Evolutionary conservation across 148 eudicot species (phyloP).

Genomic region (Cornus kousa): DNA sequence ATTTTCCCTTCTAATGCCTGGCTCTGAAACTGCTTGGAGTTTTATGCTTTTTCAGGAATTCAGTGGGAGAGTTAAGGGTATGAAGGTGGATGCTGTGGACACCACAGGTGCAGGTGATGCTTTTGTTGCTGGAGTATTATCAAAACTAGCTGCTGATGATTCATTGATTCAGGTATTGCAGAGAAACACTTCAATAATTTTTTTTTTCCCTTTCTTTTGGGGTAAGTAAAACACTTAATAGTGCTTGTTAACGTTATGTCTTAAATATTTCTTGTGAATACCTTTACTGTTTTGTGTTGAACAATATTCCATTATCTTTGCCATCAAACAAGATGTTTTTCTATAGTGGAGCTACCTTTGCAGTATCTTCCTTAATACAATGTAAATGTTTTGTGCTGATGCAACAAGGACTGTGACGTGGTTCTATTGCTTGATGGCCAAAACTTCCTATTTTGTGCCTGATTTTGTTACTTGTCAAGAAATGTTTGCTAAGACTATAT

Average conservation of each 20-base stretch:
- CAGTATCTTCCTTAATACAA: background rate
- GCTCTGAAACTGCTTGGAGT: slow-evolving; percentile 12
- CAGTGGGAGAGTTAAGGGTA: slow-evolving; percentile 71
- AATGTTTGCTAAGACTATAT: too few relatives aligned
- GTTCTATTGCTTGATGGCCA: background rate
- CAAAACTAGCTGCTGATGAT: slow-evolving; percentile 71
- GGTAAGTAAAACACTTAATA: too few relatives aligned
- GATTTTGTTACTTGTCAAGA: background rate
- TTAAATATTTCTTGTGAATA: background rate
- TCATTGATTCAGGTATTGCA: slow-evolving; percentile 63
- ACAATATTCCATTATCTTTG: background rate
- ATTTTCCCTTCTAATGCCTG: background rate
- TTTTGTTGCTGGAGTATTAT: slow-evolving; percentile 83
- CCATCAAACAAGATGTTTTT: background rate
- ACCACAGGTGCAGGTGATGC: slow-evolving; percentile 99
- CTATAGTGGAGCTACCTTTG: background rate
- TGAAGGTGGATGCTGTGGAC: slow-evolving; percentile 83
- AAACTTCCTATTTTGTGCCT: background rate
- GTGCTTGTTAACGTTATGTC: background rate
- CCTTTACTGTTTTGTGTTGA: background rate
- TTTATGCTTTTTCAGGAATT: slow-evolving; percentile 58
- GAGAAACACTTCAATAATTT: too few relatives aligned
- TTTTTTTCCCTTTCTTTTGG: too few relatives aligned
- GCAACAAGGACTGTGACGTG: too few relatives aligned
- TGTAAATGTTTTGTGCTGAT: too few relatives aligned